Conservation (phyloP, 1,284 basidiomycete species). For the Sphagnurus paluster region DNA sequence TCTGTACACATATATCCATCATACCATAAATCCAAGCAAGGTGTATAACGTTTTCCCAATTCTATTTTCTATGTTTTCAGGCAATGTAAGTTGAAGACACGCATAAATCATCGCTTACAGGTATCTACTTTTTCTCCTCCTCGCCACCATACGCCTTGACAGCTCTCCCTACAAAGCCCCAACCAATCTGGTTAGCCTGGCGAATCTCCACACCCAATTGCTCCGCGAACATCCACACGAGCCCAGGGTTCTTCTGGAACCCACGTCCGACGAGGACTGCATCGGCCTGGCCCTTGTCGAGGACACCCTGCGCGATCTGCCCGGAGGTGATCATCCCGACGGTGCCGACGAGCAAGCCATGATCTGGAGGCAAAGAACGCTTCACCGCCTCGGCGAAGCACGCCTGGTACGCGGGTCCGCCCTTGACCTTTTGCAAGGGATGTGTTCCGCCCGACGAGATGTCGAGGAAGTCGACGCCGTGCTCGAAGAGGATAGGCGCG, state of each 20-base stretch:
- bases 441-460: slow-evolving; percentile 61
- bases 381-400: slow-evolving; percentile 21
- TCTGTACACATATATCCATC: too few species aligned
- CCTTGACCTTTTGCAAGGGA: slow-evolving; percentile 39
- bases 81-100: background rate
- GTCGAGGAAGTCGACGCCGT: slow-evolving; percentile 68
- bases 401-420: slow-evolving; percentile 41
- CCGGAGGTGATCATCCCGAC: slow-evolving; percentile 21
- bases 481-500: slow-evolving; percentile 48
- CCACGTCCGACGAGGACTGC: slow-evolving; percentile 46
- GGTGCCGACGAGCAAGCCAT: slow-evolving; percentile 15
- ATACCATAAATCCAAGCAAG: too few species aligned
- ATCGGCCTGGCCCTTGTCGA: slow-evolving; percentile 36
- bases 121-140: background rate
- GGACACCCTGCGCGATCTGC: slow-evolving; percentile 17
- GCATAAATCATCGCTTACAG: background rate
- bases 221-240: slow-evolving; percentile 42
- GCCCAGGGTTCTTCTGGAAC: slow-evolving; percentile 54
- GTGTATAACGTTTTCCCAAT: too few species aligned
- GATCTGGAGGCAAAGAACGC: slow-evolving; percentile 11
- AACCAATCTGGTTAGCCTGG: slow-evolving; percentile 19
- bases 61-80: too few species aligned
- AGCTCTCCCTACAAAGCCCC: slow-evolving; percentile 18
- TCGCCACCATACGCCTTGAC: slow-evolving; percentile 5
- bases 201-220: slow-evolving; percentile 31